Evolutionary conservation across 1,139 yeast genomes (phyloP).

Genomic region (Diutina rugosa): DNA sequence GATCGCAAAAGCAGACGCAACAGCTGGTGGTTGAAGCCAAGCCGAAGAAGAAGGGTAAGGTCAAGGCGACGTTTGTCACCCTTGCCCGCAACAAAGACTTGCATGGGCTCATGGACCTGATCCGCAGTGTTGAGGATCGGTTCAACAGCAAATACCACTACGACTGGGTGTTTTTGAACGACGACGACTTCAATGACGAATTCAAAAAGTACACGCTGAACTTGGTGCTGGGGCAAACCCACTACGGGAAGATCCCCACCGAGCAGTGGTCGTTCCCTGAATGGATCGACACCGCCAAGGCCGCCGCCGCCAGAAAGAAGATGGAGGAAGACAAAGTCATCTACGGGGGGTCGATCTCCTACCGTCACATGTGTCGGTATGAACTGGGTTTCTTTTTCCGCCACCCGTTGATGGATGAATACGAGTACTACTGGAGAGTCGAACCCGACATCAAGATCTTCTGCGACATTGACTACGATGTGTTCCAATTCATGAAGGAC

Average conservation of each 20-base stretch:
- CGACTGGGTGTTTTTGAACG: constrained; percentile 2
- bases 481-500: constrained; percentile 4
- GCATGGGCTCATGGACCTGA: constrained; percentile 2
- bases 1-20: neutral
- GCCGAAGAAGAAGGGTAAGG: constrained; percentile 1
- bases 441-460: constrained; percentile 2
- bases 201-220: neutral
- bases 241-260: constrained; percentile 1
- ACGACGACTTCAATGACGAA: constrained; percentile 1
- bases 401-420: constrained; percentile 3
- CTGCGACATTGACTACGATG: constrained; percentile 4
- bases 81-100: neutral
- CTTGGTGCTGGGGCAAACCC: neutral
- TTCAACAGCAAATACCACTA: neutral
- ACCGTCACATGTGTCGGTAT: constrained; percentile 2
- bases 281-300: constrained; percentile 1
- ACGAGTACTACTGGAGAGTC: constrained; percentile 4
- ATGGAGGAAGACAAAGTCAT: constrained; percentile 2
- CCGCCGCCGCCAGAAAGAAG: neutral
- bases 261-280: constrained; percentile 2
- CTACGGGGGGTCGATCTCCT: constrained; percentile 1
- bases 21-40: neutral
- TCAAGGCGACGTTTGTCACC: constrained; percentile 1
- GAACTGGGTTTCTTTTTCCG: constrained; percentile 4
- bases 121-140: constrained; percentile 6